Evolutionary conservation across 805 yeast species (phyloP).

Genomic region (Lipomyces lipofer): DNA sequence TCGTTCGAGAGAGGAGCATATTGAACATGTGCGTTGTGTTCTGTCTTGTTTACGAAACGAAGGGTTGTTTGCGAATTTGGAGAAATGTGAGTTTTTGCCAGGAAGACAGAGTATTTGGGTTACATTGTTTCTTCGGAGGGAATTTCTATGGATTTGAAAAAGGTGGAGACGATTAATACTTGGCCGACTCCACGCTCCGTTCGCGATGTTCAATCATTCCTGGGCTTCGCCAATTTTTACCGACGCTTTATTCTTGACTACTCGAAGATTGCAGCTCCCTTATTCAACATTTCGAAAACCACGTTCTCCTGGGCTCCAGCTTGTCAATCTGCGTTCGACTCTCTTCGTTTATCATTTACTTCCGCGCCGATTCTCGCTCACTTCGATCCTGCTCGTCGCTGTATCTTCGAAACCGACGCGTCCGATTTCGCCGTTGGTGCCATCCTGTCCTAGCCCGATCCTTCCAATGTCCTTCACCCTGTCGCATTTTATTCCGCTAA

Average conservation of each 20-base stretch:
- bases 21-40: conserved; percentile 1
- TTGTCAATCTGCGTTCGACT: too few relatives aligned
- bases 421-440: conserved; percentile 15
- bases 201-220: conserved; percentile 6
- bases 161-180: conserved; percentile 7
- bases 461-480: conserved; percentile 4
- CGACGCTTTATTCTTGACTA: conserved; percentile 6
- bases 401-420: too few relatives aligned
- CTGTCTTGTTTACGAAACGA: background rate
- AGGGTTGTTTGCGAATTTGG: background rate
- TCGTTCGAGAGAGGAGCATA: conserved; percentile 4
- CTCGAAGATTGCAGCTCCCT: background rate
- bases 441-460: conserved; percentile 3
- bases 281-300: too few relatives aligned
- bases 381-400: too few relatives aligned
- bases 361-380: too few relatives aligned
- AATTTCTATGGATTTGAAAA: conserved; percentile 6
- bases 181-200: conserved; percentile 9
- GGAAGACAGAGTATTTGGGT: background rate
- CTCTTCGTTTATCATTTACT: too few relatives aligned
- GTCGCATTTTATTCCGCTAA: conserved; percentile 14
- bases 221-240: conserved; percentile 10
- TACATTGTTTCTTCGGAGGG: conserved; percentile 4
- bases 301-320: too few relatives aligned
- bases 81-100: background rate